phyloP scores from a whole-genome alignment of 441 rosid species.

The Gossypium davidsonii region DNA sequence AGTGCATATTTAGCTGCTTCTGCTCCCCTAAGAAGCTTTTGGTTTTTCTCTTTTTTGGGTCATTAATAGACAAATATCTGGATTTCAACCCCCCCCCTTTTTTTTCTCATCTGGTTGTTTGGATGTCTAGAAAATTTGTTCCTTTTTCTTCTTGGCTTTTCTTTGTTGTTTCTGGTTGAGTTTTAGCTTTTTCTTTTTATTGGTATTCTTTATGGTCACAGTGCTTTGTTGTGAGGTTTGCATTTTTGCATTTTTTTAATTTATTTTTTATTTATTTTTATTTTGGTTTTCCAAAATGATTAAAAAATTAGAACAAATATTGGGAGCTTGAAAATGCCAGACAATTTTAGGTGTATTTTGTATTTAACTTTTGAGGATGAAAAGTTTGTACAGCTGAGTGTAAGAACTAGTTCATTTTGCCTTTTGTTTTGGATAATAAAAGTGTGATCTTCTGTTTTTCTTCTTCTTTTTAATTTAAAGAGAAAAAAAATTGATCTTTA shows the following conservation, averaged over 20 bases:
- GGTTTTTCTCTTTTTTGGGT: background rate
- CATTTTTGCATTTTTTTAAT: conserved; percentile 26
- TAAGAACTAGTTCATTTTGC: conserved; percentile 28
- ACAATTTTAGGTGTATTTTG: conserved; percentile 32
- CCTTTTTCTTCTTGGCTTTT: background rate
- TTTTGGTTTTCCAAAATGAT: conserved; percentile 10
- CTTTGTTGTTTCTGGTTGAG: conserved; percentile 22
- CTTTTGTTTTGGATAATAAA: conserved; percentile 31
- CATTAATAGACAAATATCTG: conserved; percentile 31
- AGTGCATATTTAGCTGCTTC: conserved; percentile 86
- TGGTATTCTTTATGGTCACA: conserved; percentile 37
- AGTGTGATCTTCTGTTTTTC: conserved; percentile 21
- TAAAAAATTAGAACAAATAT: conserved; percentile 11
- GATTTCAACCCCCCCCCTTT: conserved; percentile 8
- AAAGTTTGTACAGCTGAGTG: conserved; percentile 56
- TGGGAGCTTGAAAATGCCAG: conserved; percentile 35
- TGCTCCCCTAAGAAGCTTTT: conserved; percentile 56
- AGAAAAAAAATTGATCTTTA: background rate
- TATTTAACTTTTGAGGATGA: conserved; percentile 31
- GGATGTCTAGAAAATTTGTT: conserved; percentile 26
- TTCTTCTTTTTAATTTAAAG: background rate
- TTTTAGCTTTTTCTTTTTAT: conserved; percentile 18
- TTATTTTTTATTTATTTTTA: background rate
- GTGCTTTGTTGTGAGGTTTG: conserved; percentile 47
- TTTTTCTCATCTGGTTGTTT: conserved; percentile 25